phyloP scores from a whole-genome alignment of 139 green algal genomes.

The Dunaliella primolecta region DNA sequence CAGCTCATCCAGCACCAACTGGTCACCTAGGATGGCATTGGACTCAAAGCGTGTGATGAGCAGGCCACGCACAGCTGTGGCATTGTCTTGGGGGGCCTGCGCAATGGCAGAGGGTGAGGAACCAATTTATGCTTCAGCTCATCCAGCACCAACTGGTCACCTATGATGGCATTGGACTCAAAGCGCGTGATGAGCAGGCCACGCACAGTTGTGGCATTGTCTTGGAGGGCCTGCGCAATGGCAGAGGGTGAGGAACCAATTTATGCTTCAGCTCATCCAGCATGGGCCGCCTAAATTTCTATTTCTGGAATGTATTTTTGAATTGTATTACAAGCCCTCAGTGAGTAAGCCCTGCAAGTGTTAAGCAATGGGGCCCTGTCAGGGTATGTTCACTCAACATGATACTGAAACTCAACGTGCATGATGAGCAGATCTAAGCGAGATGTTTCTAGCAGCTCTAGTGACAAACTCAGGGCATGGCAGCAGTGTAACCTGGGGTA shows the following conservation, averaged over 20 bases:
- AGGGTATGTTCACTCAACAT: too few species aligned
- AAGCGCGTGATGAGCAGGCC: constrained; percentile 35
- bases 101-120: neutral
- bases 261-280: neutral
- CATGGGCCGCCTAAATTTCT: too few species aligned
- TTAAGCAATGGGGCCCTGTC: too few species aligned
- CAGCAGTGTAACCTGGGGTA: too few species aligned
- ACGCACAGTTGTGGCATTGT: constrained; percentile 25
- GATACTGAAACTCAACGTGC: too few species aligned
- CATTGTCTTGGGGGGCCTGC: constrained; percentile 24
- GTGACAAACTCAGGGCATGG: too few species aligned
- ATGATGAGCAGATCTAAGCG: too few species aligned
- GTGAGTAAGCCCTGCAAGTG: too few species aligned
- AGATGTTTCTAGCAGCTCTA: too few species aligned
- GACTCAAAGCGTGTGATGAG: constrained; percentile 35
- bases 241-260: neutral
- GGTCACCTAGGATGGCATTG: constrained; percentile 29
- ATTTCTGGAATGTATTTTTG: too few species aligned
- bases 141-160: constrained; percentile 27
- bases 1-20: constrained; percentile 32
- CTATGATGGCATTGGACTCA: constrained; percentile 34
- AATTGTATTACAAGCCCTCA: too few species aligned
- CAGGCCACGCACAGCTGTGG: constrained; percentile 24
- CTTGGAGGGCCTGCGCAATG: constrained; percentile 10
- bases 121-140: constrained; percentile 16